phyloP scores from a whole-genome alignment of 2,329 filamentous ascomycete genomes.

The Alternaria dauci region DNA sequence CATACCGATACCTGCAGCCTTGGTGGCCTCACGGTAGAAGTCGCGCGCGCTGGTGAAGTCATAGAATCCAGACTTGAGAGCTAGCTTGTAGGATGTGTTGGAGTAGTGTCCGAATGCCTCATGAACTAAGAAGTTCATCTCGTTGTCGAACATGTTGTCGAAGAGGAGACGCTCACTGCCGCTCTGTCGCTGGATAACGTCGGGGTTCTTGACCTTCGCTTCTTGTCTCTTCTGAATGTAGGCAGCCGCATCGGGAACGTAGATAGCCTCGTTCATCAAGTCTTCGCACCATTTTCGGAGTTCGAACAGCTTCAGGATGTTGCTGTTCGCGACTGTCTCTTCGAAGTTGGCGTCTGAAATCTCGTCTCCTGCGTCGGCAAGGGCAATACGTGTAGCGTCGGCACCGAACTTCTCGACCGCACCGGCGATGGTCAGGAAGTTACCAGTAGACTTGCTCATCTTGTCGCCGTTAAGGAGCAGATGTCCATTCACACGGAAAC shows the following conservation, averaged over 20 bases:
- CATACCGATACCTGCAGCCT: conserved; percentile 81
- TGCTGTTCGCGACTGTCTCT: conserved; percentile 90
- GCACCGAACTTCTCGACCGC: conserved; percentile 92
- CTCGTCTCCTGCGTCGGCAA: conserved; percentile 93
- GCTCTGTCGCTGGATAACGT: conserved; percentile 71
- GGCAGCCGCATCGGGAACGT: conserved; percentile 54
- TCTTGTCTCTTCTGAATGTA: conserved; percentile 54
- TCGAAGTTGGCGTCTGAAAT: conserved; percentile 98
- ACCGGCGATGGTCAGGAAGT: conserved; percentile 91
- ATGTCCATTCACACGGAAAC: conserved; percentile 90
- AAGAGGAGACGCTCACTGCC: conserved; percentile 77
- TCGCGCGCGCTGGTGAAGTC: conserved; percentile 90
- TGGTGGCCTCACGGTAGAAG: conserved; percentile 85
- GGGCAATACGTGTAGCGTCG: conserved; percentile 87
- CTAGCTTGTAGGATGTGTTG: conserved; percentile 51
- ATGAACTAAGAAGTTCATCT: conserved; percentile 83
- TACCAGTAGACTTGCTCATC: conserved; percentile 98
- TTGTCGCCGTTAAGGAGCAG: conserved; percentile 95
- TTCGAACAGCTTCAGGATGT: conserved; percentile 83
- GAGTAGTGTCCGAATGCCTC: conserved; percentile 83
- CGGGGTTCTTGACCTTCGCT: conserved; percentile 57
- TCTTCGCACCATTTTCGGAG: conserved; percentile 94
- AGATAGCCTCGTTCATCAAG: conserved; percentile 68
- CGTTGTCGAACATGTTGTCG: conserved; percentile 90
- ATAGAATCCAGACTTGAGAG: conserved; percentile 73